Base-by-base conservation (phyloP, 345 rosid genomes). In the Raphanus raphanistrum region DNA sequence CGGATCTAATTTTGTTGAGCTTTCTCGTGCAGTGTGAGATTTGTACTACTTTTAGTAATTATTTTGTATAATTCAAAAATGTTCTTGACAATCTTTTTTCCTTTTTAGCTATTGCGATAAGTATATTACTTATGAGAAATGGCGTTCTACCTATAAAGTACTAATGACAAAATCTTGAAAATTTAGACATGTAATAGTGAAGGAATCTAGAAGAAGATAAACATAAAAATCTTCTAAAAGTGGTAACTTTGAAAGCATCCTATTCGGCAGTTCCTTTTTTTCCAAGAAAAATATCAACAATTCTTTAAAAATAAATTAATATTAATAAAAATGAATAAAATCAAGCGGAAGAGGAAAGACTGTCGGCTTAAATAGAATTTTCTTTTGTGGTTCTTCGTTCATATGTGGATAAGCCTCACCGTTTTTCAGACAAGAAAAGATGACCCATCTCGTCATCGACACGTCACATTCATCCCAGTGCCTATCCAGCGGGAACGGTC, bases 381-480 rank as follows among this genome's bases (percentile, higher is more conserved):
- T 21, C 21, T 48, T 33, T 62, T 25, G 54, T 74, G 71, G 82
- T 52, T 78, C 82, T 59, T 68, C 1, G 1, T 2, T 43, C 8
- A 21, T 33, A 0, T 68, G 61, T 68, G 75, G 82, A 79, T 79
- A 79, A 79, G 78, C 33, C 38, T 67, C 60, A 79, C 28, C 78
- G 65, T 68, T 52, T 73, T 12, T 59, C 57, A 54, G 33, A 38
- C 36, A 48, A 59, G 3, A 63, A 52, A 66, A 8, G 29, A 52
- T 52, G 62, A 74, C 57, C 82, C 66, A 74, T 43, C 71, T 74
- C 71, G 71, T 79, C 75, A 63, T 68, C 54, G 78, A 75, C 82
- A 74, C 79, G 79, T 79, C 75, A 79, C 71, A 68, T 69, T 73
- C 69, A n/a, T 60, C 55, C 15, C 64, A 9, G 52, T 72, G 68